Percentiles rank a stretch among this genome's conserved stretches.
Evolutionary conservation across 768 basidiomycete species (phyloP).

Genomic region (Tricholoma sp.): DNA sequence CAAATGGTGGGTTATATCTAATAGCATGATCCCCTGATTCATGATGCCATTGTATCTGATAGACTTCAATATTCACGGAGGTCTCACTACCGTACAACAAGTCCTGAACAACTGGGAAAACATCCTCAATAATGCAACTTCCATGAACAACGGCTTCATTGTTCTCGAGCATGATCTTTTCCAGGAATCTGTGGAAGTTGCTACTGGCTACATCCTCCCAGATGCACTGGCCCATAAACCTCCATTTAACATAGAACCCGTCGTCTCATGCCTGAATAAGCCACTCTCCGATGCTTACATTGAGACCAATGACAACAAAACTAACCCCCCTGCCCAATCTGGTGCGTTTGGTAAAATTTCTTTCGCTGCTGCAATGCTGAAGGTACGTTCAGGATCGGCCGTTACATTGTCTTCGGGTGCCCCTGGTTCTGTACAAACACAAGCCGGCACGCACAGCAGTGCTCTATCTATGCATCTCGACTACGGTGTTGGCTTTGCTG

Average conservation of each 20-base stretch:
- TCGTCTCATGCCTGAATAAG: constrained; percentile 62
- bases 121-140: constrained; percentile 60
- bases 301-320: constrained; percentile 72
- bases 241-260: constrained; percentile 63
- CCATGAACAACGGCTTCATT: constrained; percentile 74
- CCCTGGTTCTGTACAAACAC: constrained; percentile 27
- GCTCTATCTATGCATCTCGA: constrained; percentile 5
- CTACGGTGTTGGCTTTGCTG: constrained; percentile 7
- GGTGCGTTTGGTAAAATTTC: constrained; percentile 49
- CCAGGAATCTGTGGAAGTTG: constrained; percentile 79
- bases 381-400: constrained; percentile 12
- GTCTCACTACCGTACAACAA: constrained; percentile 47
- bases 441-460: constrained; percentile 1
- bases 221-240: constrained; percentile 66
- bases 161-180: constrained; percentile 86
- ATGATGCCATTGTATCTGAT: constrained; percentile 8
- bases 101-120: constrained; percentile 68
- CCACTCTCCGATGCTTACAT: constrained; percentile 64
- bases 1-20: constrained; percentile 39
- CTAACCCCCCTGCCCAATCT: constrained; percentile 49
- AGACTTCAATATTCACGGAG: constrained; percentile 82
- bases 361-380: constrained; percentile 45
- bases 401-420: constrained; percentile 29
- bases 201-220: constrained; percentile 82
- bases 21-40: neutral